These are phyloP conservation scores for Phragmites australis DNA, from an alignment of 176 grass and related monocot genomes.

Conservation along the genomic window DNA sequence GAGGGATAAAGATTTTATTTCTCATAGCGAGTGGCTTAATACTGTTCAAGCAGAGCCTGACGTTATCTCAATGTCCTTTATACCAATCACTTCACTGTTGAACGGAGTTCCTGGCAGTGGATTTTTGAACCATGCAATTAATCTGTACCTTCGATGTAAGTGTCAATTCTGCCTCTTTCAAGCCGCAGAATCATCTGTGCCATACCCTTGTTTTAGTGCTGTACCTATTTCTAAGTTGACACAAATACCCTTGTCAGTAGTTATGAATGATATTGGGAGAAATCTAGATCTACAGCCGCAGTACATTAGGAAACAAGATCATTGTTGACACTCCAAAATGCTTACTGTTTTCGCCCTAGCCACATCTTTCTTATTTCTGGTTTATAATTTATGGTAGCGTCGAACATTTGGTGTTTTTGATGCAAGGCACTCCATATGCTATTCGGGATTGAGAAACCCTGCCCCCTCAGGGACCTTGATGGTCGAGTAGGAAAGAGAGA, in stretches of 20 bases:
- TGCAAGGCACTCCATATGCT: slow-evolving; percentile 8
- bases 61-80: slow-evolving; percentile 94
- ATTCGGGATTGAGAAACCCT: background rate
- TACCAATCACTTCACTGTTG: slow-evolving; percentile 96
- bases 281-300: background rate
- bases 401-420: background rate
- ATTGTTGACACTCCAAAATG: background rate
- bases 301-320: background rate
- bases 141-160: slow-evolving; percentile 93
- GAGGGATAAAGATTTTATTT: slow-evolving; percentile 65
- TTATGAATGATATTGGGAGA: slow-evolving; percentile 13
- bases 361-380: background rate
- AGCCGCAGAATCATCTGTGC: background rate
- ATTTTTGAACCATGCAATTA: slow-evolving; percentile 96
- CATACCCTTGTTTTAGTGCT: slow-evolving; percentile 2
- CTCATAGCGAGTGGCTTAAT: slow-evolving; percentile 80
- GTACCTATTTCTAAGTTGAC: background rate
- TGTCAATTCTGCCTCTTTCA: slow-evolving; percentile 27
- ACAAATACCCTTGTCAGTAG: slow-evolving; percentile 2
- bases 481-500: background rate
- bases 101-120: slow-evolving; percentile 96
- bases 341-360: background rate
- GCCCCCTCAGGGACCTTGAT: background rate
- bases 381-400: background rate
- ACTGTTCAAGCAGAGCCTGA: slow-evolving; percentile 78